A percentile compares a stretch with the other conserved stretches of the same genome.
Evolutionary conservation across 805 yeast genomes (phyloP).

Genomic region (Saccharomyces mikatae): DNA sequence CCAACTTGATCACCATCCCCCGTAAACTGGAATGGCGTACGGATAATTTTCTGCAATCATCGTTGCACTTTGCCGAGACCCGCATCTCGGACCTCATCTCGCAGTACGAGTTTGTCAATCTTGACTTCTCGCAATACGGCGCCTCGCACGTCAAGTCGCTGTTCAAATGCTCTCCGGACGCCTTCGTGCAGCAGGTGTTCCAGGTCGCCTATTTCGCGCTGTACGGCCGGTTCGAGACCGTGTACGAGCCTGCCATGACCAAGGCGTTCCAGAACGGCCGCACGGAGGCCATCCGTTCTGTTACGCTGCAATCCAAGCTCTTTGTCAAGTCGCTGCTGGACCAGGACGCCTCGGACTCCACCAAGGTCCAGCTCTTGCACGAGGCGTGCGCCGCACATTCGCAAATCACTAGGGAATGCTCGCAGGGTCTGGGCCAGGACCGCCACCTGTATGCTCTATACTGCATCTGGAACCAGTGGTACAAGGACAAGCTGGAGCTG

Average conservation of each 20-base stretch:
- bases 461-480: constrained; percentile 64
- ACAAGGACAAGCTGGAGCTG: constrained; percentile 31
- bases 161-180: constrained; percentile 88
- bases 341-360: constrained; percentile 48
- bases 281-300: constrained; percentile 86
- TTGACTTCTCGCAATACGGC: constrained; percentile 66
- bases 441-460: constrained; percentile 82
- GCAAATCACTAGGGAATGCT: constrained; percentile 55
- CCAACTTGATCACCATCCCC: constrained; percentile 58
- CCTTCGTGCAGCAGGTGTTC: constrained; percentile 87
- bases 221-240: constrained; percentile 87
- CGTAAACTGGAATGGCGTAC: constrained; percentile 84
- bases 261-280: constrained; percentile 81
- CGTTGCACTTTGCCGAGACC: constrained; percentile 85
- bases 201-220: constrained; percentile 88
- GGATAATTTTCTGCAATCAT: constrained; percentile 66
- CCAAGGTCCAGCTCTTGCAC: constrained; percentile 46
- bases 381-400: constrained; percentile 69
- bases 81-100: constrained; percentile 77
- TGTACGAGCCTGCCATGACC: constrained; percentile 96
- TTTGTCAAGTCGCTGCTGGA: constrained; percentile 84
- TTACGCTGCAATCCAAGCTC: constrained; percentile 66
- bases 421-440: constrained; percentile 83
- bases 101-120: constrained; percentile 77
- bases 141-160: constrained; percentile 61